Conservation (phyloP, 177 flowering plant species). For the Vitis hybrid region DNA sequence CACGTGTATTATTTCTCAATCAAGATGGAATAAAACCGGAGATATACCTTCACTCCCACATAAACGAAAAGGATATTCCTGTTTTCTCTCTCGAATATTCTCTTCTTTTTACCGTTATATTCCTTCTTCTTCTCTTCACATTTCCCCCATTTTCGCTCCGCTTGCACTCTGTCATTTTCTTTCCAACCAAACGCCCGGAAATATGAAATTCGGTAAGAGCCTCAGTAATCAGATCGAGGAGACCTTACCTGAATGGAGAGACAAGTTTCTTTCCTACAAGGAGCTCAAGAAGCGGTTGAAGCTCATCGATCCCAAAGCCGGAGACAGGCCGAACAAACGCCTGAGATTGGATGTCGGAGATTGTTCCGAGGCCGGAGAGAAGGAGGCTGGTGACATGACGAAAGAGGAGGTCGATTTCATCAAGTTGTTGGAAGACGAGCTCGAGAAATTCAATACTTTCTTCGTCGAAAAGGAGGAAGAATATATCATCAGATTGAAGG, state of each 20-base stretch:
- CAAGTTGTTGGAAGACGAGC: constrained; percentile 64
- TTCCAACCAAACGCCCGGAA: neutral
- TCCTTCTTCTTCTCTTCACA: neutral
- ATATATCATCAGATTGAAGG: constrained; percentile 83
- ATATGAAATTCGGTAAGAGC: constrained; percentile 93
- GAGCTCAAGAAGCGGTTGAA: constrained; percentile 85
- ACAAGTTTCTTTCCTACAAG: constrained; percentile 87
- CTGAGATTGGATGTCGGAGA: constrained; percentile 33
- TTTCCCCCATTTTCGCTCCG: constrained; percentile 12
- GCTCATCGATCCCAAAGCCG: constrained; percentile 48
- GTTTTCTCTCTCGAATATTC: constrained; percentile 38
- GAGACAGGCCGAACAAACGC: constrained; percentile 43
- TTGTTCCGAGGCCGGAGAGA: constrained; percentile 14
- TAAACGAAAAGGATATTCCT: constrained; percentile 40
- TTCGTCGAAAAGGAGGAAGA: constrained; percentile 92
- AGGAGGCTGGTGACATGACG: constrained; percentile 29
- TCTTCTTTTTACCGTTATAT: constrained; percentile 24
- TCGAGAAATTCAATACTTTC: constrained; percentile 80
- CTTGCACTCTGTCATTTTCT: constrained; percentile 5
- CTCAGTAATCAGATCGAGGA: constrained; percentile 84
- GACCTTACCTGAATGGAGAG: constrained; percentile 91
- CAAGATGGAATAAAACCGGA: constrained; percentile 36
- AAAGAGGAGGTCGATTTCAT: constrained; percentile 67
- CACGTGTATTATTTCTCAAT: neutral
- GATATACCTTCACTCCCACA: constrained; percentile 17